Evolutionary conservation across 2,329 filamentous ascomycete genomes (phyloP).

Genomic region (Alternaria triticimaculans): DNA sequence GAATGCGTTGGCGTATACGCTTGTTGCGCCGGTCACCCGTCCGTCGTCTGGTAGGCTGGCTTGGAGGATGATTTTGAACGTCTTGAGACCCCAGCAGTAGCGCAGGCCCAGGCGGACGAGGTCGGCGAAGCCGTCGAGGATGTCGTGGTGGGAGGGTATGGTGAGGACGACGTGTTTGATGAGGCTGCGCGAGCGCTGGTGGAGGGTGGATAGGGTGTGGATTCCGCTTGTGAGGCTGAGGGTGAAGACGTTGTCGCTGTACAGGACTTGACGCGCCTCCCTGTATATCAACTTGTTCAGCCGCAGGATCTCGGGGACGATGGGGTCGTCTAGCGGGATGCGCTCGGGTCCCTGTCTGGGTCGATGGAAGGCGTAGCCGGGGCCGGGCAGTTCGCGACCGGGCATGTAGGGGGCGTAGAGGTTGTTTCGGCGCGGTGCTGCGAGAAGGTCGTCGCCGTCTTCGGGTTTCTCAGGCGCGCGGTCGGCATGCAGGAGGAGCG

Average conservation of each 20-base stretch:
- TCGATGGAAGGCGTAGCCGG: not conserved
- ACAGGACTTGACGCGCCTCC: constrained; percentile 42
- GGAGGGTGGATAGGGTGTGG: constrained; percentile 48
- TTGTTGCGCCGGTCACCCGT: constrained; percentile 42
- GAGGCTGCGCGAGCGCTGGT: constrained; percentile 52
- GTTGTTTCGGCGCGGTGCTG: not conserved
- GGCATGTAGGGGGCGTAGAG: not conserved
- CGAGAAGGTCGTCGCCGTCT: constrained; percentile 10
- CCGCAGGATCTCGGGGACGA: constrained; percentile 49
- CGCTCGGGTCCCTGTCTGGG: not conserved
- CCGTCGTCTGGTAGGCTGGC: constrained; percentile 40
- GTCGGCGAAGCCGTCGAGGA: constrained; percentile 55
- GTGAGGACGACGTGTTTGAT: constrained; percentile 53
- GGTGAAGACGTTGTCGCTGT: constrained; percentile 43
- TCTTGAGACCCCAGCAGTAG: constrained; percentile 55
- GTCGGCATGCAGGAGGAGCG: constrained; percentile 39
- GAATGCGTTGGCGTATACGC: constrained; percentile 56
- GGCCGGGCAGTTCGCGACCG: not conserved
- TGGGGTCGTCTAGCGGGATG: constrained; percentile 35
- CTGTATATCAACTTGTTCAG: constrained; percentile 49
- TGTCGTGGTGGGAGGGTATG: constrained; percentile 56
- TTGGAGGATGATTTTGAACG: constrained; percentile 50
- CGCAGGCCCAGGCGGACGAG: constrained; percentile 54
- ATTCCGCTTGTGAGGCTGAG: constrained; percentile 49
- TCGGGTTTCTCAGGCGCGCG: constrained; percentile 18